Conservation (phyloP, 306 rosid genomes). For the Cucurbita moschata region DNA sequence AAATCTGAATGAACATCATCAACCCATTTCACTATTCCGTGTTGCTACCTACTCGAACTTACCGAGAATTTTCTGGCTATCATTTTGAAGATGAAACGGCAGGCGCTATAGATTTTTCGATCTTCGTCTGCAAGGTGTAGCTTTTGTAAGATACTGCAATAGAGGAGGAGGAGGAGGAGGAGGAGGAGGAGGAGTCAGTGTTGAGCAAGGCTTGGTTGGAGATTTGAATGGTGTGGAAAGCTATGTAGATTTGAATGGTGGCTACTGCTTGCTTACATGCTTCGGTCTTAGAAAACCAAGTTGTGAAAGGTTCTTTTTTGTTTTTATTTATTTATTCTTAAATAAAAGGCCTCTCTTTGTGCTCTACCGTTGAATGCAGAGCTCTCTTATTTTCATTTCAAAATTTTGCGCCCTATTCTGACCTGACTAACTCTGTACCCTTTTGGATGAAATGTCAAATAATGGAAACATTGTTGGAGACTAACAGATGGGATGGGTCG, state of each 20-base stretch:
- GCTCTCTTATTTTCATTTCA: not conserved
- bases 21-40: slow-evolving; percentile 21
- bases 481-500: too few species aligned
- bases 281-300: slow-evolving; percentile 35
- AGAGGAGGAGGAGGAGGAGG: not conserved
- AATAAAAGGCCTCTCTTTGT: not conserved
- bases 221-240: slow-evolving; percentile 26
- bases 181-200: not conserved
- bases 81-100: slow-evolving; percentile 15
- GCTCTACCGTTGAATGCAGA: not conserved
- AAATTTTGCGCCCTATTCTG: not conserved
- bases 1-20: slow-evolving; percentile 10
- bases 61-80: slow-evolving; percentile 28
- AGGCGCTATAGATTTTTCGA: slow-evolving; percentile 31
- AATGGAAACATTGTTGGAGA: not conserved
- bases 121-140: slow-evolving; percentile 26
- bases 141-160: slow-evolving; percentile 23
- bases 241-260: slow-evolving; percentile 50
- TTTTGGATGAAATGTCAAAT: not conserved
- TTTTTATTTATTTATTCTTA: slow-evolving; percentile 9
- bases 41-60: slow-evolving; percentile 27
- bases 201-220: too few species aligned
- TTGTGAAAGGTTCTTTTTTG: slow-evolving; percentile 19
- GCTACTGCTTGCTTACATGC: slow-evolving; percentile 15
- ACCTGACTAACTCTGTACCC: not conserved